Evolutionary conservation across 805 yeast genomes (phyloP), one percentile per base, ranked within the genome.

Genomic region (Metschnikowia drakensbergensis): DNA sequence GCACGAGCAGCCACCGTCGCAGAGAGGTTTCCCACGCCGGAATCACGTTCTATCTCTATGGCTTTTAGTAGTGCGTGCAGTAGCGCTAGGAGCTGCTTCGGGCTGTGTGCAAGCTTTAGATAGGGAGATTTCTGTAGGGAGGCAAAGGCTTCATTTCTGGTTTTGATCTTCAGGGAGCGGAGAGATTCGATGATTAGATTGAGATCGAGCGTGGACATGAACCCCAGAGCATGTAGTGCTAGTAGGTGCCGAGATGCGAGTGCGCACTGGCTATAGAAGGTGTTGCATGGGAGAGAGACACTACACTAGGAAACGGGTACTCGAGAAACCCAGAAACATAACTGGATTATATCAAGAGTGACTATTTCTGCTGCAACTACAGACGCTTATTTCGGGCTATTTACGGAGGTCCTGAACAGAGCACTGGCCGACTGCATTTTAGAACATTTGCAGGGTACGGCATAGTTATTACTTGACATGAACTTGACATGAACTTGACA

Each of bases 21-120:
- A 0, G 73, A 46, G 5, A 56, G 54, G 40, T 49, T 62, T 47
- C 59, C 60, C 17, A 42, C 65, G 49, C 59, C 68, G 3, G 62
- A 36, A 1, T 59, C 54, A n/a, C 65, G 58, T 49, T 81, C 84
- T 11, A 54, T 54, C 29, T 65, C 71, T 54, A 61, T 44, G 60
- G 62, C 50, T 10, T 53, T 54, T n/a, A 68, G 55, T 3, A 67
- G 50, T 5, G 67, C 63, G n/a, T 50, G 49, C 6, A 55, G 44
- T 30, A 71, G 49, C 3, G 54, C 42, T 30, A 54, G 54, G 52
- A 65, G 59, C 35, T 60, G 66, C 40, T 57, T 59, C 22, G 61
- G 37, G 3, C 58, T 49, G 17, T 59, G 46, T 43, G 52, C 45
- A 50, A 57, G 45, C 54, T 58, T 49, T 54, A 60, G 37, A 13